A percentile compares a stretch with the other conserved stretches of the same genome.
Conservation (phyloP, 1,284 basidiomycete genomes). For the Inonotus hispidus region DNA sequence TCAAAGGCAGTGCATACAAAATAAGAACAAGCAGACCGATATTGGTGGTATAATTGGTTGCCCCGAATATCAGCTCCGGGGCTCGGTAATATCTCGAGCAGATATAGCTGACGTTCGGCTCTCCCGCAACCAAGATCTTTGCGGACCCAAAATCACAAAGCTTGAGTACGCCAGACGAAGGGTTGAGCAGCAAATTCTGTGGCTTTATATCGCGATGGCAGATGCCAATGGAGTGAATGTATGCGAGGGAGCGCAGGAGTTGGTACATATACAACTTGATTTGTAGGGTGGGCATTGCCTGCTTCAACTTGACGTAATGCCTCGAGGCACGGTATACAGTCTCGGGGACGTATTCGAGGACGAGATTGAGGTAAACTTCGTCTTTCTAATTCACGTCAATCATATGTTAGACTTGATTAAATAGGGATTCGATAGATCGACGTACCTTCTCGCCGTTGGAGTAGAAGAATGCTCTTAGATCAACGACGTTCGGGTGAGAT, state of each 20-base stretch:
- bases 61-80: slow-evolving; percentile 98
- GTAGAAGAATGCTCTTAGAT: slow-evolving; percentile 98
- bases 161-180: slow-evolving; percentile 93
- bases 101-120: slow-evolving; percentile 99
- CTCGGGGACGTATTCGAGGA: slow-evolving; percentile 98
- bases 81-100: slow-evolving; percentile 99
- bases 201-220: slow-evolving; percentile 99
- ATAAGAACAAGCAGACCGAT: slow-evolving; percentile 64
- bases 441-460: slow-evolving; percentile 97
- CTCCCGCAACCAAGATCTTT: slow-evolving; percentile 96
- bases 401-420: slow-evolving; percentile 4
- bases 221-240: slow-evolving; percentile 97
- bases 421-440: slow-evolving; percentile 14
- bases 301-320: slow-evolving; percentile 99
- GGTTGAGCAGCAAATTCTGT: slow-evolving; percentile 96
- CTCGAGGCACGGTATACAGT: slow-evolving; percentile 98
- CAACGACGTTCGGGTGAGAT: slow-evolving; percentile 96
- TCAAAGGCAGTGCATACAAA: background rate
- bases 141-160: slow-evolving; percentile 99
- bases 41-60: slow-evolving; percentile 99
- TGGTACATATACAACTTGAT: slow-evolving; percentile 99
- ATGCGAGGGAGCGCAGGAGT: slow-evolving; percentile 93
- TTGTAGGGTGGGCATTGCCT: slow-evolving; percentile 98
- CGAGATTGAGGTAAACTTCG: slow-evolving; percentile 99
- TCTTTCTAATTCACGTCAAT: slow-evolving; percentile 69